Conservation (phyloP, 345 rosid species). For the Populus pruinosa region DNA sequence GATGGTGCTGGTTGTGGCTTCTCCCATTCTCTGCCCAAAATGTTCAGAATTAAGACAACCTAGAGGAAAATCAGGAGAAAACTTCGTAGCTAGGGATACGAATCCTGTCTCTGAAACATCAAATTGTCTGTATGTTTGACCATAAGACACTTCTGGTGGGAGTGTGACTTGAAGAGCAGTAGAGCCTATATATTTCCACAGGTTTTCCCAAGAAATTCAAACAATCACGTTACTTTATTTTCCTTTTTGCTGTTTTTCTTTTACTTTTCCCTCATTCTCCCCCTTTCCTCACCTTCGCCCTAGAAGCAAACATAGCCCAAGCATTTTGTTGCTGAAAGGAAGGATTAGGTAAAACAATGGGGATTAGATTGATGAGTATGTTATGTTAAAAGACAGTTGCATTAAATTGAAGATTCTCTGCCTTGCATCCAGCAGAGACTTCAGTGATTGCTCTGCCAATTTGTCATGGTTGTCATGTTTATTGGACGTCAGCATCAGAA, state of each 20-base stretch:
- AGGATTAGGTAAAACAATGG: background rate
- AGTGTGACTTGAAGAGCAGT: background rate
- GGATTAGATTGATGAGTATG: background rate
- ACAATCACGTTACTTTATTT: background rate
- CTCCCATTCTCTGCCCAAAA: background rate
- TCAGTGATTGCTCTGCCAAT: background rate
- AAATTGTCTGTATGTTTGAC: too few species aligned
- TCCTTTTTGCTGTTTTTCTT: too few species aligned
- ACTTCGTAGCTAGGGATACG: background rate
- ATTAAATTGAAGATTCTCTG: background rate
- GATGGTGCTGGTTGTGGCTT: background rate
- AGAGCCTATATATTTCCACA: too few species aligned
- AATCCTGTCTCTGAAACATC: background rate
- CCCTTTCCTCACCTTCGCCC: background rate
- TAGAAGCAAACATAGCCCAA: background rate
- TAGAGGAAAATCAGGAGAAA: background rate
- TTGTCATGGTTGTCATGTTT: background rate
- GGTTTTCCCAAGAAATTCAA: background rate
- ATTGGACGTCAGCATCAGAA: background rate
- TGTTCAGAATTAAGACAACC: background rate
- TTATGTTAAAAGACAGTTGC: background rate
- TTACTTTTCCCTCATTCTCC: background rate
- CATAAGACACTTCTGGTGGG: background rate
- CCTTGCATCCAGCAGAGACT: background rate
- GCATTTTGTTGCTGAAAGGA: background rate